Evolutionary conservation across 1,284 basidiomycete species (phyloP), one percentile per base, ranked within the genome.

Genomic region (Fomes fomentarius): DNA sequence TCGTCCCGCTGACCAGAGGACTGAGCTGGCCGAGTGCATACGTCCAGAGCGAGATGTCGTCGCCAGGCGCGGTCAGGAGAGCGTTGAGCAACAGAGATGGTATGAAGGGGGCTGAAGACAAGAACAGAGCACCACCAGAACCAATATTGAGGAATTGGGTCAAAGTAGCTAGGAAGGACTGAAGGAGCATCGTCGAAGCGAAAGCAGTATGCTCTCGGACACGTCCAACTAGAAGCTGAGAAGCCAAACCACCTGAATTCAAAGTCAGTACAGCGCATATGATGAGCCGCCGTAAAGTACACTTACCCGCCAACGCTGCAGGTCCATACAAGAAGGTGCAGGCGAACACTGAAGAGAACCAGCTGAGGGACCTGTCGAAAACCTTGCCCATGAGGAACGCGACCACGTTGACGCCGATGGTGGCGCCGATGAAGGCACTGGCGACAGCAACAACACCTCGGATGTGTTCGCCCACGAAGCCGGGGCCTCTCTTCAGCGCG

Each of bases 241-340:
- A 81, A 10, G 76, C 56, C 19, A 90, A 70, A 9, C 76, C 77
- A 45, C 85, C 86, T 87, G 56, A 11, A 8, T 3, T 14, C 1
- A n/a, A 19, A 15, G 3, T 15, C 2, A 19, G n/a, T n/a, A 15
- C 22, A n/a, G n/a, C n/a, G n/a, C n/a, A n/a, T n/a, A n/a, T n/a
- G n/a, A n/a, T n/a, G n/a, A 21, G 34, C 3, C 4, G 5, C 5
- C n/a, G 15, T 30, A 25, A 33, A 17, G 22, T 17, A 22, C 45
- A 70, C 76, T 30, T 62, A 86, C 87, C 87, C 45, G 87, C 76
- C 9, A 92, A 65, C 0, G 85, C 85, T 0, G 91, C 81, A 24
- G 94, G 92, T 2, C 80, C 89, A 67, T 94, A 98, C n/a, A 97
- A 72, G 11, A 83, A 65, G 4, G 96, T 63, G 9, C 87, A 84